Conservation (phyloP, 257 asterid species). For the Gardenia jasminoides region DNA sequence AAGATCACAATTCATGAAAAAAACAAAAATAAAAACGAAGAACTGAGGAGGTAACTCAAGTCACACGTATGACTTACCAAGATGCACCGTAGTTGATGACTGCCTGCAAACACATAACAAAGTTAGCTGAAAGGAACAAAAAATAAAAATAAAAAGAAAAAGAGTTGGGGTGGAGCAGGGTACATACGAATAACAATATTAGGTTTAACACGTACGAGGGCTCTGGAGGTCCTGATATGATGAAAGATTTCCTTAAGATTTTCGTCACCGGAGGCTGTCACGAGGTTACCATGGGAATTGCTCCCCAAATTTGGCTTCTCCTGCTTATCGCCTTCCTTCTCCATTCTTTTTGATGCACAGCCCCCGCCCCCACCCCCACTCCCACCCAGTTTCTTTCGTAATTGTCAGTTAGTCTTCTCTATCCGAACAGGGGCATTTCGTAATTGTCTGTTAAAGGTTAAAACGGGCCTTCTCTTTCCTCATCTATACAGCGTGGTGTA, state of each 20-base stretch:
- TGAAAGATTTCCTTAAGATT: constrained; percentile 59
- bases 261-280: constrained; percentile 56
- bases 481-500: too few relatives aligned
- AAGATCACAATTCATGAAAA: not conserved
- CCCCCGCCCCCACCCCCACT: too few relatives aligned
- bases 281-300: constrained; percentile 28
- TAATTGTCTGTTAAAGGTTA: too few relatives aligned
- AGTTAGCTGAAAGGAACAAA: constrained; percentile 20
- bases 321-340: constrained; percentile 20
- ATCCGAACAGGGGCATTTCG: too few relatives aligned
- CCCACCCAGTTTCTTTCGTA: too few relatives aligned
- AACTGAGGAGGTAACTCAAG: not conserved
- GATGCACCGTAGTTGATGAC: constrained; percentile 90
- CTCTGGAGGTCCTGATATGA: constrained; percentile 55
- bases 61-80: constrained; percentile 46
- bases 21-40: not conserved
- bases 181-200: not conserved
- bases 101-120: constrained; percentile 49
- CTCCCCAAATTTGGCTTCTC: constrained; percentile 15
- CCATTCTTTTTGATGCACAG: constrained; percentile 12
- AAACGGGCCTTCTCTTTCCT: too few relatives aligned
- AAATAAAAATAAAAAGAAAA: not conserved
- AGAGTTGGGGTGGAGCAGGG: too few relatives aligned
- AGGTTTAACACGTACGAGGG: constrained; percentile 40
- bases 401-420: too few relatives aligned